phyloP scores from a whole-genome alignment of 1,139 yeast species.

The Saccharomyces pastorianus region DNA sequence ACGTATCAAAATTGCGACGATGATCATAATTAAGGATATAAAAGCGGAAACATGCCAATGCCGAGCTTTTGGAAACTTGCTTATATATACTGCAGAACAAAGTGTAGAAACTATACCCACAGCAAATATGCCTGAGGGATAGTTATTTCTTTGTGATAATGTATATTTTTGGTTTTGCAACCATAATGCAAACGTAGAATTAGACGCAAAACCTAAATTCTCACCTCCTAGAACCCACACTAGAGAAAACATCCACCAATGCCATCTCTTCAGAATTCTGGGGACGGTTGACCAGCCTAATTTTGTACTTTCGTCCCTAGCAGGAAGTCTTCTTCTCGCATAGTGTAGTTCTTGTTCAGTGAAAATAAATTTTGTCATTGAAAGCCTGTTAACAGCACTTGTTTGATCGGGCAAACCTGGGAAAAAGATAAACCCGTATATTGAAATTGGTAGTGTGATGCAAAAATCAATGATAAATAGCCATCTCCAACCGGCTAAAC shows the following conservation, averaged over 20 bases:
- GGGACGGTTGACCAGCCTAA: conserved; percentile 40
- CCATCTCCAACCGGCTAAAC: conserved; percentile 63
- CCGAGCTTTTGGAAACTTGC: conserved; percentile 36
- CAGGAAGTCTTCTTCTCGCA: conserved; percentile 37
- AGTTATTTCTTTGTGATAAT: conserved; percentile 43
- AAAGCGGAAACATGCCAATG: conserved; percentile 45
- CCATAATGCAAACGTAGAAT: conserved; percentile 48
- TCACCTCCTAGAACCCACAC: conserved; percentile 57
- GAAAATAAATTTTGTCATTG: conserved; percentile 30
- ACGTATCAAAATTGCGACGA: conserved; percentile 40
- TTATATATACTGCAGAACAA: conserved; percentile 41
- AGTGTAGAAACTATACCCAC: conserved; percentile 46
- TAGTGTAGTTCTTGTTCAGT: conserved; percentile 34
- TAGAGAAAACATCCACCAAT: conserved; percentile 48
- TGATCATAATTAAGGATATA: conserved; percentile 36
- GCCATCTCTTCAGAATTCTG: conserved; percentile 49
- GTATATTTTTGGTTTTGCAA: conserved; percentile 39
- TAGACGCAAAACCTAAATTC: conserved; percentile 47
- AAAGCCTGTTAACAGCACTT: conserved; percentile 9
- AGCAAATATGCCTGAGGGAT: conserved; percentile 50
- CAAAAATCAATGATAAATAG: conserved; percentile 55
- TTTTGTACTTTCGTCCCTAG: conserved; percentile 33
- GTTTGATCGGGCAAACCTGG: conserved; percentile 37
- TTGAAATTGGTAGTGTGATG: conserved; percentile 46
- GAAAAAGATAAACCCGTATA: conserved; percentile 47